Evolutionary conservation across 441 rosid species (phyloP).

Genomic region (Melastoma candidum): DNA sequence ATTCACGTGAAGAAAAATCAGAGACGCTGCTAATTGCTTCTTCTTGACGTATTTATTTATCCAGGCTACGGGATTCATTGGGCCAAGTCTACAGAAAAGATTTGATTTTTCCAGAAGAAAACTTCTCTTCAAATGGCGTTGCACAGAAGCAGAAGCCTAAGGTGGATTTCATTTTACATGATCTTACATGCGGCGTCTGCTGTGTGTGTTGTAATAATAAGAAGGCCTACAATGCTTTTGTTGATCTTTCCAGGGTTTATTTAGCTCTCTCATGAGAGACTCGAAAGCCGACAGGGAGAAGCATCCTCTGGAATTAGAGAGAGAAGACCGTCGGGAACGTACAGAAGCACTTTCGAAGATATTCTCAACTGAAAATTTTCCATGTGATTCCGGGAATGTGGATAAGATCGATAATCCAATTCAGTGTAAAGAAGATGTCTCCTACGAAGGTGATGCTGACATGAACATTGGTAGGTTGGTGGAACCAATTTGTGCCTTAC

Average conservation of each 20-base stretch:
- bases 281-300: constrained; percentile 46
- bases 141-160: constrained; percentile 74
- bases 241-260: constrained; percentile 50
- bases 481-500: neutral
- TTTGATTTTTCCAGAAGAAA: constrained; percentile 28
- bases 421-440: constrained; percentile 22
- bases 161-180: constrained; percentile 23
- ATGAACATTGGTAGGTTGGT: constrained; percentile 48
- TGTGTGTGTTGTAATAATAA: neutral
- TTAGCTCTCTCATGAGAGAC: constrained; percentile 67
- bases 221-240: neutral
- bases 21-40: neutral
- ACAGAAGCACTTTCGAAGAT: constrained; percentile 44
- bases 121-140: constrained; percentile 19
- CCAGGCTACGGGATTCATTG: constrained; percentile 46
- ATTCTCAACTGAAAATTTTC: constrained; percentile 58
- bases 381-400: constrained; percentile 22
- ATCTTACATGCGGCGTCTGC: neutral
- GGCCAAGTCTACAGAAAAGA: constrained; percentile 58
- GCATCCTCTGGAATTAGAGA: constrained; percentile 38
- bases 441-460: constrained; percentile 35
- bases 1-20: neutral
- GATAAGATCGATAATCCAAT: neutral
- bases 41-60: neutral
- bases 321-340: constrained; percentile 59